Evolutionary conservation across 2,329 filamentous ascomycete species (phyloP), one percentile per base, ranked within the genome.

Genomic region (Cladosporium sp.): DNA sequence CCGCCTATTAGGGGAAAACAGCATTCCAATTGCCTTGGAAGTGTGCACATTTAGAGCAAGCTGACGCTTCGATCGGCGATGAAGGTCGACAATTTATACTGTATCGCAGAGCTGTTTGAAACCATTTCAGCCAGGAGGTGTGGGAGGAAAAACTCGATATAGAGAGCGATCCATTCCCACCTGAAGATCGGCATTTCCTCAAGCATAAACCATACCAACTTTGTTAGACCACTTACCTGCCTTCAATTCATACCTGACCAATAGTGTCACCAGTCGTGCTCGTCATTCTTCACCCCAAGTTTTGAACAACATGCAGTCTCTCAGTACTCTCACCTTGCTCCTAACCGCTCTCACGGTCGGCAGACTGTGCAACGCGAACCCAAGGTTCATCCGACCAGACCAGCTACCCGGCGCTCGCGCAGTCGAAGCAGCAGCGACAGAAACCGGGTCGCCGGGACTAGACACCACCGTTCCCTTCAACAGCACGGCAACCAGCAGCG

Each of bases 11-110:
- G n/a, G 28, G n/a, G 7, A 1, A 23, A 34, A 5, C 59, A 53
- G 32, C 59, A 62, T 62, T 62, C 59, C 59, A 32, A 62, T 53
- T 18, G 48, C 48, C 28, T 39, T 53, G 58, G 25, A 32, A 60
- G 1, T 39, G 54, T 5, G n/a, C 39, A 21, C 3, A 4, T 46
- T 21, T 2, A 46, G 30, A 39, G 14, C 10, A 11, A 32, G 30
- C 54, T 39, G 54, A 23, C 13, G 21, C 23, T 14, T 25, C 8
- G 26, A 59, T 59, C 57, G 43, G 30, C 57, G 57, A 48, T 59
- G 36, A 18, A 16, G 36, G 57, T 30, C 23, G 36, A 39, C 36
- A 28, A 23, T 48, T 18, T 32, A 48, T 48, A 26, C 36, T 30
- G 39, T 21, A 53, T 26, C 14, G 18, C 21, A 21, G 30, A 36